Evolutionary conservation across 2,329 filamentous ascomycete species (phyloP), one percentile per base, ranked within the genome.

Genomic region (Lasiodiplodia theobromae): DNA sequence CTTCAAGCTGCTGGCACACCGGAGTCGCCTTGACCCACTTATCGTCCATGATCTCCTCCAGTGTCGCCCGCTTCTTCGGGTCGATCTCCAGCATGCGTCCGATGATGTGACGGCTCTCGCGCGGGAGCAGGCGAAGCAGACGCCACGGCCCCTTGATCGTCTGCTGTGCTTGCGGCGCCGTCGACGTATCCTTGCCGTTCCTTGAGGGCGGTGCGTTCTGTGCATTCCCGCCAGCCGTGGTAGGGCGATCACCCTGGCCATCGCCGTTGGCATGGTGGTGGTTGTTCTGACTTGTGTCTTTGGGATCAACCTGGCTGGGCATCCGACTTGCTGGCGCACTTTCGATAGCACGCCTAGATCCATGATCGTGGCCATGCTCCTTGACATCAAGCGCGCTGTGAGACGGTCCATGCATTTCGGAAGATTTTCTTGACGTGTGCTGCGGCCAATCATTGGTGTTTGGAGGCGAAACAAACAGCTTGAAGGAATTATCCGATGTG

Each of bases 81-180:
- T 97, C 89, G 63, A 97, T 86, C 75, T 96, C 93, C 44, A 99
- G 87, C 96, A 99, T 99, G 68, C 92, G 87, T 54, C 93, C 91
- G 67, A 99, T 91, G 71, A 99, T 94, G 77, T 95, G 91, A 64
- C 96, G 86, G 72, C 91, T 96, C 80, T 98, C 96, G 69, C 95
- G 87, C 0, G 96, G 96, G 11, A 99, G 84, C 44, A 98, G 84
- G 52, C 96, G 89, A 37, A 99, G 83, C 53, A 99, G 87, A 57
- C 96, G 88, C 92, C 95, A 97, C 2, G 96, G 96, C 0, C 96
- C 96, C 75, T 94, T 93, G 73, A 99, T 96, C 0, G 93, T 88
- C 37, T 82, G 79, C 58, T 81, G 80, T 56, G 70, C 67, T 77
- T 94, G 91, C 75, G 89, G 91, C 75, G 87, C 89, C 31, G 40